phyloP scores from a whole-genome alignment of 2,329 filamentous ascomycete genomes.

The Fusarium goolgardi region DNA sequence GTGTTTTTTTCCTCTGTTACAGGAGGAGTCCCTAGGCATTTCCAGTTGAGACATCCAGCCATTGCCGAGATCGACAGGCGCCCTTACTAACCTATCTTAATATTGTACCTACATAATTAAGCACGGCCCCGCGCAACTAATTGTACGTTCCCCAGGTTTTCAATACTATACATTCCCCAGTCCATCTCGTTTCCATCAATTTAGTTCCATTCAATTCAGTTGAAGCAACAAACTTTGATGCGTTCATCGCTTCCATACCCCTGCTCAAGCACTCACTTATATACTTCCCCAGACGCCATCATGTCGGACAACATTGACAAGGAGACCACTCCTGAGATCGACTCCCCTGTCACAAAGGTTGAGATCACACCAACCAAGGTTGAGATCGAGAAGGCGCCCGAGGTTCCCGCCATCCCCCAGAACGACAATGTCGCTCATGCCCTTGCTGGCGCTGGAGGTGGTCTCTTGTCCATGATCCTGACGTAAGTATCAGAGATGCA shows the following conservation, averaged over 20 bases:
- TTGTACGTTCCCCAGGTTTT: constrained; percentile 32
- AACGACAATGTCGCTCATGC: constrained; percentile 98
- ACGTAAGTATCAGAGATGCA: constrained; percentile 68
- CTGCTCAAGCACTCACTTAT: constrained; percentile 17
- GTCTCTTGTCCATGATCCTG: constrained; percentile 93
- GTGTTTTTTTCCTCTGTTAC: not conserved
- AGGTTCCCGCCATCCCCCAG: constrained; percentile 70
- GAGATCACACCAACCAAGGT: constrained; percentile 36
- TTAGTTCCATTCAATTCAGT: constrained; percentile 22
- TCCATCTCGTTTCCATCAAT: constrained; percentile 19
- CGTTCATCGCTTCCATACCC: constrained; percentile 20
- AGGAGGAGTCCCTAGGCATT: not conserved
- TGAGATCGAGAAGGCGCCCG: constrained; percentile 60
- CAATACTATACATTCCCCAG: constrained; percentile 23
- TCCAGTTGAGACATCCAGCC: constrained; percentile 22
- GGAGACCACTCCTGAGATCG: constrained; percentile 38
- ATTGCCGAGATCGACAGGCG: constrained; percentile 19
- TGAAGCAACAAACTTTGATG: constrained; percentile 7
- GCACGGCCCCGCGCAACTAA: constrained; percentile 36
- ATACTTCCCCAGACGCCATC: constrained; percentile 7
- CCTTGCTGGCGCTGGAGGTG: constrained; percentile 90
- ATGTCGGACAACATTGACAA: constrained; percentile 42
- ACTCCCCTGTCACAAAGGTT: constrained; percentile 35
- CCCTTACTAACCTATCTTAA: constrained; percentile 1
- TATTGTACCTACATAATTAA: constrained; percentile 16